phyloP scores from a whole-genome alignment of 2,329 filamentous ascomycete genomes.

The Phialophora macrospora region DNA sequence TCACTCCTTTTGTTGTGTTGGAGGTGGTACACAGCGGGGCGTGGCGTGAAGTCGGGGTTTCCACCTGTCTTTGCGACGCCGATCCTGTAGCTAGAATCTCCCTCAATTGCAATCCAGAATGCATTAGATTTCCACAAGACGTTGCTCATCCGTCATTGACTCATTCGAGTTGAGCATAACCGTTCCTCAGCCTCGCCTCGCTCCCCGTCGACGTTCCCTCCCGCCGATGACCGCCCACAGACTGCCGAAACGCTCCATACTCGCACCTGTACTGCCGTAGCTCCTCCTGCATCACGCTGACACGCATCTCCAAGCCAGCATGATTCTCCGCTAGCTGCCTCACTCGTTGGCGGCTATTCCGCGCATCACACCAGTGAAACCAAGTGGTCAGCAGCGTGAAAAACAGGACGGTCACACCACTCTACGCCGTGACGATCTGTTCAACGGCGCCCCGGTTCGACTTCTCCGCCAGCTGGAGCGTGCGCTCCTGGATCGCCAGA shows the following conservation, averaged over 20 bases:
- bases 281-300: neutral
- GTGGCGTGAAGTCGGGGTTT: constrained; percentile 10
- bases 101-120: constrained; percentile 25
- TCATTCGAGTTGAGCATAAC: neutral
- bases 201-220: neutral
- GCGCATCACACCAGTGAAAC: neutral
- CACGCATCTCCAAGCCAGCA: neutral
- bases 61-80: constrained; percentile 15
- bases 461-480: neutral
- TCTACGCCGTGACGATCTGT: neutral
- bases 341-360: neutral
- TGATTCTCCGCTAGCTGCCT: neutral
- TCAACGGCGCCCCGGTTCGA: neutral
- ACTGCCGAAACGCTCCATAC: neutral
- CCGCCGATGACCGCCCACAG: neutral
- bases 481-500: neutral
- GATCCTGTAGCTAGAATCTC: constrained; percentile 29
- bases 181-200: neutral
- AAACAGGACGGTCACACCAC: neutral
- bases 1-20: constrained; percentile 26
- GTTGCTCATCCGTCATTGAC: neutral
- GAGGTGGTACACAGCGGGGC: constrained; percentile 15
- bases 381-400: neutral
- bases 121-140: neutral
- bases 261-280: neutral